Conservation (phyloP, 768 basidiomycete species). For the Naganishia kalamii region DNA sequence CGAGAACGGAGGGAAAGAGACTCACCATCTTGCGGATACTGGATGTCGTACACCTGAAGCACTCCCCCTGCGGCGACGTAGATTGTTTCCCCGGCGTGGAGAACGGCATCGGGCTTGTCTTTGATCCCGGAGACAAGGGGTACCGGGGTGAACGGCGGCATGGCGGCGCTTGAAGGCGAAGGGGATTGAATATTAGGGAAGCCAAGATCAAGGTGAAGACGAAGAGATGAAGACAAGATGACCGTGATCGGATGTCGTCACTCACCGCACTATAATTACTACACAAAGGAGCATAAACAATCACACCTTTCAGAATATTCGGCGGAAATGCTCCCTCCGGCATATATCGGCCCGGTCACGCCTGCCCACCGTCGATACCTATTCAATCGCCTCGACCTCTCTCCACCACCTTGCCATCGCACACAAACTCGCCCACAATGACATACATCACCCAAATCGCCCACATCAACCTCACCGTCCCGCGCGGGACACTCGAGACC, state of each 20-base stretch:
- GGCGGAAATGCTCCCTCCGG: background rate
- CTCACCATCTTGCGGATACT: slow-evolving; percentile 13
- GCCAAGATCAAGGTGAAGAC: background rate
- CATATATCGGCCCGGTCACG: background rate
- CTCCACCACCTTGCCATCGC: too few relatives aligned
- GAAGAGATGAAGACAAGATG: background rate
- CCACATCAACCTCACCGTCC: slow-evolving; percentile 41
- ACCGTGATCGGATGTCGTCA: too few relatives aligned
- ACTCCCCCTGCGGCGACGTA: slow-evolving; percentile 51
- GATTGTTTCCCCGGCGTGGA: slow-evolving; percentile 49
- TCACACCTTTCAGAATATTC: too few relatives aligned
- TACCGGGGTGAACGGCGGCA: slow-evolving; percentile 25
- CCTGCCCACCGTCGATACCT: background rate
- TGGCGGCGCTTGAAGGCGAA: background rate
- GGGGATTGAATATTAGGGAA: background rate
- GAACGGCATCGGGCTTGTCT: slow-evolving; percentile 31
- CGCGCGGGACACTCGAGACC: slow-evolving; percentile 34
- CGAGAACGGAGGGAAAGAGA: background rate
- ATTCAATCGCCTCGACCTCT: too few relatives aligned
- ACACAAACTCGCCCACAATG: too few relatives aligned
- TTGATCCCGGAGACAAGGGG: slow-evolving; percentile 29
- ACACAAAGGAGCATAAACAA: too few relatives aligned
- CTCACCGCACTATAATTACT: too few relatives aligned
- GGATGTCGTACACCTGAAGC: slow-evolving; percentile 34
- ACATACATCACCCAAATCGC: slow-evolving; percentile 21